Conservation (phyloP, 352 stramenopile genomes). For the Pythium plurisporium region DNA sequence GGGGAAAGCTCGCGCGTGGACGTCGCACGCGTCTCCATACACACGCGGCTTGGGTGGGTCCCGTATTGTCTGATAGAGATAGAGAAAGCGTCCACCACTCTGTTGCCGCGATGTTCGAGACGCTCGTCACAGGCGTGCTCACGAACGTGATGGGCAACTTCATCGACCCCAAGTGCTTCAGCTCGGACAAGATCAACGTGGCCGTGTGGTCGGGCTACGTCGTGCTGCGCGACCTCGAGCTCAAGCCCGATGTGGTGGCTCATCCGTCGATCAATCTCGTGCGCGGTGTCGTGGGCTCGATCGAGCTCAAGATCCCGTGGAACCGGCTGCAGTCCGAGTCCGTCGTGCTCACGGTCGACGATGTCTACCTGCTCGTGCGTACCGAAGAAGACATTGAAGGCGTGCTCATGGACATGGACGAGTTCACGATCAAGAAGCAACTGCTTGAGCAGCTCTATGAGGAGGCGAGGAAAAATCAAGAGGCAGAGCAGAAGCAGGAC, state of each 20-base stretch:
- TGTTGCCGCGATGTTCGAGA: constrained; percentile 90
- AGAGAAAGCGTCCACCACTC: no score
- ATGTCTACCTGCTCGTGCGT: constrained; percentile 77
- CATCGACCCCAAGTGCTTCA: constrained; percentile 86
- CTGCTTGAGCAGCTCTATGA: constrained; percentile 76
- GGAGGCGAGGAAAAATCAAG: constrained; percentile 58
- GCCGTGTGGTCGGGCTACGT: constrained; percentile 85
- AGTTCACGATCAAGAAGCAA: constrained; percentile 82
- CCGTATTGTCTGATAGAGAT: no score
- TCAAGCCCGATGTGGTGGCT: constrained; percentile 71
- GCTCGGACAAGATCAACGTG: constrained; percentile 86
- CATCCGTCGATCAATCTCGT: constrained; percentile 64
- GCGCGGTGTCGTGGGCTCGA: constrained; percentile 73
- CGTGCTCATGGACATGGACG: constrained; percentile 69
- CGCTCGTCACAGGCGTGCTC: constrained; percentile 78
- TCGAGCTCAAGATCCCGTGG: constrained; percentile 89
- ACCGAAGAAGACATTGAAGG: constrained; percentile 79
- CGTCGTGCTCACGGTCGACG: constrained; percentile 82
- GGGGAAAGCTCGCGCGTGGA: neutral
- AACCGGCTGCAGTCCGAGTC: constrained; percentile 86
- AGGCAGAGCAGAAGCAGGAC: constrained; percentile 27
- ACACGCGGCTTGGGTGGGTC: no score
- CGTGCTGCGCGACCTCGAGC: constrained; percentile 74
- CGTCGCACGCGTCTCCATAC: no score
- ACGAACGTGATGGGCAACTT: constrained; percentile 84